These are phyloP conservation scores for Calonectria fujianensis DNA, from an alignment of 2,329 filamentous ascomycete species.

Conservation along the genomic window DNA sequence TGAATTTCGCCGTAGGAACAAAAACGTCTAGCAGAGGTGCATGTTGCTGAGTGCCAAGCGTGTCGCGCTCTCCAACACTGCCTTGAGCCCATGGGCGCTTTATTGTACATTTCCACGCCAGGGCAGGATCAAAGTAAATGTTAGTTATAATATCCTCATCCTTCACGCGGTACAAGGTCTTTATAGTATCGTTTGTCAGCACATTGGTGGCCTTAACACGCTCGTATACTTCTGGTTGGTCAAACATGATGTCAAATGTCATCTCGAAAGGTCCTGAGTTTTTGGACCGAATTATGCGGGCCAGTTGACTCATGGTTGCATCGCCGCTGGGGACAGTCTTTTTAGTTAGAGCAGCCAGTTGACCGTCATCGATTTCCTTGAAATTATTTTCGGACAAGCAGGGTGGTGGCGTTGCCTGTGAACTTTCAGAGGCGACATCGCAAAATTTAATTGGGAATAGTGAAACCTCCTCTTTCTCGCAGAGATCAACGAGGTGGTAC, in stretches of 20 bases:
- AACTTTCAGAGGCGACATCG: neutral
- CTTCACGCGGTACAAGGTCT: conserved; percentile 55
- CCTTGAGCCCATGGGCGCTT: conserved; percentile 59
- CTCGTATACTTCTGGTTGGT: conserved; percentile 57
- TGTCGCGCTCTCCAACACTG: conserved; percentile 61
- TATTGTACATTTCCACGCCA: conserved; percentile 68
- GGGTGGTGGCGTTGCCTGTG: neutral
- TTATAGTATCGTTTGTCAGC: conserved; percentile 60
- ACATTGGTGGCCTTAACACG: conserved; percentile 60
- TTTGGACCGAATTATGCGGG: conserved; percentile 67
- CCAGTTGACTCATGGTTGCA: conserved; percentile 51
- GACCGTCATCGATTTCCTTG: conserved; percentile 11
- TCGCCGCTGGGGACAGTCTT: conserved; percentile 45
- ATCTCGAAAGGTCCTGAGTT: conserved; percentile 71
- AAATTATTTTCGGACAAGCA: neutral
- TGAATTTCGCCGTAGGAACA: conserved; percentile 31
- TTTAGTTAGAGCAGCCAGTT: neutral
- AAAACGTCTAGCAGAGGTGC: conserved; percentile 57
- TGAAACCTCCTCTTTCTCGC: conserved; percentile 41
- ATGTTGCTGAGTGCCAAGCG: conserved; percentile 63
- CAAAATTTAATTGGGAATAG: neutral
- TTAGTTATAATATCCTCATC: conserved; percentile 57
- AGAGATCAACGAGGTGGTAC: conserved; percentile 68
- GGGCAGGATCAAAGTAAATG: conserved; percentile 65
- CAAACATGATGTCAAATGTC: conserved; percentile 72